phyloP scores from a whole-genome alignment of 2,329 filamentous ascomycete genomes.

The Aspergillus terreus region DNA sequence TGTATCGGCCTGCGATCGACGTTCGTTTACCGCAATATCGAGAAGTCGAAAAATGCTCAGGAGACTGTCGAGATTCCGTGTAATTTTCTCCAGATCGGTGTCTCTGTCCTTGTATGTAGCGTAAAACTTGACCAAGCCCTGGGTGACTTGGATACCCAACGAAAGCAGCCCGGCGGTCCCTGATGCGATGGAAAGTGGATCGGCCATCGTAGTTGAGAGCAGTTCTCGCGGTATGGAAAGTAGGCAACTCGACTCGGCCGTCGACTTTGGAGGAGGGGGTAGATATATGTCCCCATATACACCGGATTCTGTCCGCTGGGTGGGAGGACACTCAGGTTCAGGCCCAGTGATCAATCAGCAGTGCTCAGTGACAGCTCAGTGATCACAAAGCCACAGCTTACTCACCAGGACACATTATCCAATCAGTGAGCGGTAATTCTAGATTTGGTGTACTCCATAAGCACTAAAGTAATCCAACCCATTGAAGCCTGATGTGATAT shows the following conservation, averaged over 20 bases:
- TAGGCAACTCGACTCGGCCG: not conserved
- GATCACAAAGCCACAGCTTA: too few relatives aligned
- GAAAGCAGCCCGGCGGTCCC: constrained; percentile 33
- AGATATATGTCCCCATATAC: not conserved
- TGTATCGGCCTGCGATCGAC: not conserved
- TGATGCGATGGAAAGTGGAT: constrained; percentile 25
- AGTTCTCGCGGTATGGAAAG: not conserved
- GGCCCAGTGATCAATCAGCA: not conserved
- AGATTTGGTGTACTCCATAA: too few relatives aligned
- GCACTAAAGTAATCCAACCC: too few relatives aligned
- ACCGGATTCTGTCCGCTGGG: too few relatives aligned
- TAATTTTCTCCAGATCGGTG: constrained; percentile 22
- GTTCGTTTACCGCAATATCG: not conserved
- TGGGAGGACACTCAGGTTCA: not conserved
- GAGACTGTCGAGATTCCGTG: constrained; percentile 1
- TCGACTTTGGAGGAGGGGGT: not conserved
- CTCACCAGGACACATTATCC: too few relatives aligned
- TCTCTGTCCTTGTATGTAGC: not conserved
- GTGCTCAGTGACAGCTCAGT: too few relatives aligned
- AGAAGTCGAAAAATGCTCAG: not conserved
- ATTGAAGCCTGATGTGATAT: too few relatives aligned
- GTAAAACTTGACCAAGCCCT: constrained; percentile 8
- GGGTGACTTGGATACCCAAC: constrained; percentile 33
- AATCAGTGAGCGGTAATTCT: too few relatives aligned
- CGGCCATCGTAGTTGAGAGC: constrained; percentile 15